phyloP scores from a whole-genome alignment of 116 monocot genomes.

The Phalaenopsis hybrid region DNA sequence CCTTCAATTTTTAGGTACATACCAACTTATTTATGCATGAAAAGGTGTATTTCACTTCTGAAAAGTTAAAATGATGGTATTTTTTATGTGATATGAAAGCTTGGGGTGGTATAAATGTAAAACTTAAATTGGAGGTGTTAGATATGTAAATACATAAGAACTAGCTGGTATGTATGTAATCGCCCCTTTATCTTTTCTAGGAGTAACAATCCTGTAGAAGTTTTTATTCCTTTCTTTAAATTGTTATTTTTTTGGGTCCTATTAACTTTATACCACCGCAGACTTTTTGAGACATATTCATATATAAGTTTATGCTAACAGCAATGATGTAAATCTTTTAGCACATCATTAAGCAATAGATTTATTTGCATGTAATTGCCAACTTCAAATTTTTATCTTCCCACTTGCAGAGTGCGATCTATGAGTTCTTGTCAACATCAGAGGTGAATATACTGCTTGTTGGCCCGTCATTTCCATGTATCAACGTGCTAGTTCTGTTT shows the following conservation, averaged over 20 bases:
- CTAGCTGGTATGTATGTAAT: too few relatives aligned
- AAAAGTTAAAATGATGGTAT: too few relatives aligned
- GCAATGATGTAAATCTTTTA: not conserved
- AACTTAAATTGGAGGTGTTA: too few relatives aligned
- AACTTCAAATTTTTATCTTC: not conserved
- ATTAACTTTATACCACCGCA: not conserved
- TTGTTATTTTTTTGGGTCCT: not conserved
- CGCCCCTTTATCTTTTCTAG: not conserved
- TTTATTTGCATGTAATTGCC: not conserved
- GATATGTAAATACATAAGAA: too few relatives aligned
- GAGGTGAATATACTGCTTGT: slow-evolving; percentile 31
- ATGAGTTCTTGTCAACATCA: slow-evolving; percentile 44
- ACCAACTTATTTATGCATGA: too few relatives aligned
- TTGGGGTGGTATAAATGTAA: too few relatives aligned
- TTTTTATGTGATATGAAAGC: too few relatives aligned
- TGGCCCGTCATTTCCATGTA: slow-evolving; percentile 9
- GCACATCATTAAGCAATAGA: not conserved
- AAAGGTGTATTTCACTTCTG: too few relatives aligned
- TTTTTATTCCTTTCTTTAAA: not conserved
- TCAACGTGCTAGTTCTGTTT: slow-evolving; percentile 6
- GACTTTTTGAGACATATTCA: not conserved
- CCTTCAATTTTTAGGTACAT: too few relatives aligned
- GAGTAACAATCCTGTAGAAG: not conserved
- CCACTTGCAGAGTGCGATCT: slow-evolving; percentile 55
- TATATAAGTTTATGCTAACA: not conserved